Evolutionary conservation across 805 yeast genomes (phyloP).

Genomic region (Saturnispora diversa): DNA sequence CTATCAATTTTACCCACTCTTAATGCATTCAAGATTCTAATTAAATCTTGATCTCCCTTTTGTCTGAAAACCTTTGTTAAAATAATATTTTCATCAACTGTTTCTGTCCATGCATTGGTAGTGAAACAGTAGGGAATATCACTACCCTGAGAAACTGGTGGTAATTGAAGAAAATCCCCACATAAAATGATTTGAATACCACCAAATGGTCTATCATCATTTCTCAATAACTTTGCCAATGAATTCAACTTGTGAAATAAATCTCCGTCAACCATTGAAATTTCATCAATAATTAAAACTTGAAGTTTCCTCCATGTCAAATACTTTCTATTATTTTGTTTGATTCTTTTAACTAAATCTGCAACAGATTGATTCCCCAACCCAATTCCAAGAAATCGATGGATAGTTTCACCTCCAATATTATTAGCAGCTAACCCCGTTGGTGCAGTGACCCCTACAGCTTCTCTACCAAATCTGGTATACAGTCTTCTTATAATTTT

Average conservation of each 20-base stretch:
- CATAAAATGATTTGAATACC: conserved; percentile 85
- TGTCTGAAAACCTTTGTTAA: conserved; percentile 83
- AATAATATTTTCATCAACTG: conserved; percentile 57
- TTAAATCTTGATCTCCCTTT: conserved; percentile 65
- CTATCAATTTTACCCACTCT: conserved; percentile 60
- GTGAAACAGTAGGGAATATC: conserved; percentile 62
- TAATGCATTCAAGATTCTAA: conserved; percentile 71
- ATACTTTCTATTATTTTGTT: conserved; percentile 34
- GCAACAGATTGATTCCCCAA: conserved; percentile 44
- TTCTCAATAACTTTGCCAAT: conserved; percentile 52
- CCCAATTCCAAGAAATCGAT: conserved; percentile 81
- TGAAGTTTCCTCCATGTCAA: conserved; percentile 59
- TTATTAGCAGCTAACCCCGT: conserved; percentile 95
- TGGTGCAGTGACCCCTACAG: conserved; percentile 86
- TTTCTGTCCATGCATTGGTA: conserved; percentile 56
- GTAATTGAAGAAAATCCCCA: conserved; percentile 95
- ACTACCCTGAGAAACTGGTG: conserved; percentile 61
- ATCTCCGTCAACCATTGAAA: conserved; percentile 85
- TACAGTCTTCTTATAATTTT: conserved; percentile 52
- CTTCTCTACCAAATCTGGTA: conserved; percentile 34
- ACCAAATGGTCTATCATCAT: conserved; percentile 64
- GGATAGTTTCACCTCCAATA: conserved; percentile 85
- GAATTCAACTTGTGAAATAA: conserved; percentile 67
- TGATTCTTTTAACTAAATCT: conserved; percentile 40
- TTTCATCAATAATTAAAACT: conserved; percentile 82